Conservation (phyloP, 2,329 filamentous ascomycete species). For the Mycocentrospora acerina region DNA sequence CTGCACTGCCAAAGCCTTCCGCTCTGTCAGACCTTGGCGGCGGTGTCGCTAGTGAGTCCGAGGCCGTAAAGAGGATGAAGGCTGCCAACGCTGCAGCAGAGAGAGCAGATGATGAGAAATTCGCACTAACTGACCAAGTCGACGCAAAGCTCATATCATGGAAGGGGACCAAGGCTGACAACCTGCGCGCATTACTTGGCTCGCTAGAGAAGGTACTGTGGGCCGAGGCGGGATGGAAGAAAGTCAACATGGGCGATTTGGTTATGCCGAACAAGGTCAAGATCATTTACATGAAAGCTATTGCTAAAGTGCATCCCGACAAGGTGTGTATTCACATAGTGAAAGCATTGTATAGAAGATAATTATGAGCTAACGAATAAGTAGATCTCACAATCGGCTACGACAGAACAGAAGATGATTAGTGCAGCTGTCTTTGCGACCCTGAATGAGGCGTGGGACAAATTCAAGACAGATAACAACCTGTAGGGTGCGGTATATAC, state of each 20-base stretch:
- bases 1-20: conserved; percentile 39
- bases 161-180: conserved; percentile 91
- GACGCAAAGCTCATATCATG: conserved; percentile 77
- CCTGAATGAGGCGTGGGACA: conserved; percentile 69
- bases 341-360: not conserved
- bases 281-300: conserved; percentile 98
- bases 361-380: conserved; percentile 11
- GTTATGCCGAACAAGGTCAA: conserved; percentile 95
- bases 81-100: conserved; percentile 85
- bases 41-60: conserved; percentile 56
- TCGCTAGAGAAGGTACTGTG: conserved; percentile 89
- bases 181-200: conserved; percentile 81
- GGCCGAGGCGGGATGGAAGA: conserved; percentile 94
- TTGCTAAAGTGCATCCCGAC: conserved; percentile 96
- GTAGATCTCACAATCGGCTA: conserved; percentile 62
- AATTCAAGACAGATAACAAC: conserved; percentile 64
- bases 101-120: conserved; percentile 86
- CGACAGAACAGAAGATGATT: conserved; percentile 68
- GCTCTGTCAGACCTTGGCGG: conserved; percentile 46
- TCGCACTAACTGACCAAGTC: conserved; percentile 82
- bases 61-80: conserved; percentile 79
- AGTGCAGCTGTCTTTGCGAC: conserved; percentile 65
- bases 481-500: conserved; percentile 6
- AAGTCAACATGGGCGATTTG: conserved; percentile 89
- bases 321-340: conserved; percentile 64